A percentile compares a stretch with the other conserved stretches of the same genome.
These are phyloP conservation scores for Ascosphaera apis DNA, from an alignment of 2,329 filamentous ascomycete species.

Conservation along the genomic window DNA sequence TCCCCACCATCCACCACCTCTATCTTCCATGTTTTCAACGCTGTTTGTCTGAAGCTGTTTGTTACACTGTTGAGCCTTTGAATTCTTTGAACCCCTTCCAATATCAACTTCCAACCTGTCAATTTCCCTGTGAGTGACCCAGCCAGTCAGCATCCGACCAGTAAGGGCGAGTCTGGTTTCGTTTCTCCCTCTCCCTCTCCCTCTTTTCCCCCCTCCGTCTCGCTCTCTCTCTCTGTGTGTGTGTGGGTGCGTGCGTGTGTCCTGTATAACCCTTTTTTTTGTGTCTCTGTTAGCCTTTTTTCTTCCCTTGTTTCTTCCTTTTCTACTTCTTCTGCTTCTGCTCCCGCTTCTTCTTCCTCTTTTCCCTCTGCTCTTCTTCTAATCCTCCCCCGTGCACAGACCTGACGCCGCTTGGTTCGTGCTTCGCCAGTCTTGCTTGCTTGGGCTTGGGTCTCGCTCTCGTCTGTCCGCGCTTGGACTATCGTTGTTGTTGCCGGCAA, in stretches of 20 bases:
- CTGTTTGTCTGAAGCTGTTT: too few species aligned
- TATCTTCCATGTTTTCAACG: too few species aligned
- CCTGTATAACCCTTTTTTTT: too few species aligned
- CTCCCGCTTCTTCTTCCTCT: not conserved
- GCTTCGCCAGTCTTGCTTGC: not conserved
- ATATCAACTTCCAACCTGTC: too few species aligned
- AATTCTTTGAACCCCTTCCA: too few species aligned
- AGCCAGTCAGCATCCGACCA: too few species aligned
- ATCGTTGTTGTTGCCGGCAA: slow-evolving; percentile 3
- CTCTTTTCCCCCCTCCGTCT: slow-evolving; percentile 1
- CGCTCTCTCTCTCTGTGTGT: slow-evolving; percentile 2
- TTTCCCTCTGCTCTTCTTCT: slow-evolving; percentile 1
- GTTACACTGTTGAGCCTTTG: too few species aligned
- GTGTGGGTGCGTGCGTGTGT: too few species aligned
- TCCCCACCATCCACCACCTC: too few species aligned
- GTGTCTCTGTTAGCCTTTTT: slow-evolving; percentile 1
- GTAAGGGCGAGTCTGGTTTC: not conserved
- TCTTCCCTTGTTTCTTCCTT: slow-evolving; percentile 4
- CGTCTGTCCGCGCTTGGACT: slow-evolving; percentile 8
- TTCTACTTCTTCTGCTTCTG: slow-evolving; percentile 2
- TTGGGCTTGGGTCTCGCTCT: slow-evolving; percentile 7
- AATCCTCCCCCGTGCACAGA: not conserved
- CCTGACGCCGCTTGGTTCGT: not conserved
- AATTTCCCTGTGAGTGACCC: too few species aligned
- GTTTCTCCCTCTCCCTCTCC: slow-evolving; percentile 1